These are phyloP conservation scores for Kwoniella botswanensis DNA, from an alignment of 768 basidiomycete genomes.

Conservation along the genomic window DNA sequence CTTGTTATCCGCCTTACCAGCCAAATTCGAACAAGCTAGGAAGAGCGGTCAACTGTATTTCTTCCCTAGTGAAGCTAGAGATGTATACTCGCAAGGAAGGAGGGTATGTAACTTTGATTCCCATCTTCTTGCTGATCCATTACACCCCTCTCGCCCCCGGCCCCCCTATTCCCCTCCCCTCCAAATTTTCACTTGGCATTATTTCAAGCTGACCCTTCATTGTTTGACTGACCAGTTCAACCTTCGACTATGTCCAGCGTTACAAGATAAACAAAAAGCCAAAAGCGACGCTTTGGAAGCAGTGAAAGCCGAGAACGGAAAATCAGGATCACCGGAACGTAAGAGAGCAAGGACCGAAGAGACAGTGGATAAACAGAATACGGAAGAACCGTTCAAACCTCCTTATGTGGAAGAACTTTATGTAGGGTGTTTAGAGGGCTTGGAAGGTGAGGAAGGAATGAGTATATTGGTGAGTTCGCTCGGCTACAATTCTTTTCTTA, in stretches of 20 bases:
- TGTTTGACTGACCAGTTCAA: constrained; percentile 68
- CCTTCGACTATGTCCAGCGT: constrained; percentile 80
- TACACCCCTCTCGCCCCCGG: not conserved
- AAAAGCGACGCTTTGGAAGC: constrained; percentile 59
- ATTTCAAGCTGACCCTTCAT: not conserved
- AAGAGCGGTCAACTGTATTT: constrained; percentile 71
- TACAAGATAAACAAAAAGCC: constrained; percentile 73
- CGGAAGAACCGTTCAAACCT: constrained; percentile 73
- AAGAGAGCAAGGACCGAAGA: constrained; percentile 35
- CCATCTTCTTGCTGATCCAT: not conserved
- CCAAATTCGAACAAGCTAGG: constrained; percentile 50
- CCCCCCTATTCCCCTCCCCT: no score
- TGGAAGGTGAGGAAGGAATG: constrained; percentile 64
- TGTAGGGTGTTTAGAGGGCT: constrained; percentile 70
- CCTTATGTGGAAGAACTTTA: constrained; percentile 79
- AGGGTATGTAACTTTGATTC: constrained; percentile 64
- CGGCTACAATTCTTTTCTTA: not conserved
- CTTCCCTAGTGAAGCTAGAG: constrained; percentile 74
- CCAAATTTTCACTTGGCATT: no score
- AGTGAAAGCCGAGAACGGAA: constrained; percentile 55
- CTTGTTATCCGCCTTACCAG: constrained; percentile 46
- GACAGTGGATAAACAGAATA: constrained; percentile 45
- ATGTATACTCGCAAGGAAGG: constrained; percentile 67
- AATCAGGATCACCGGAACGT: constrained; percentile 33
- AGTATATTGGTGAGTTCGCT: constrained; percentile 49